Evolutionary conservation across 148 eudicot species (phyloP), one percentile per base, ranked within the genome.

Genomic region (Vaccinium myrtillus): DNA sequence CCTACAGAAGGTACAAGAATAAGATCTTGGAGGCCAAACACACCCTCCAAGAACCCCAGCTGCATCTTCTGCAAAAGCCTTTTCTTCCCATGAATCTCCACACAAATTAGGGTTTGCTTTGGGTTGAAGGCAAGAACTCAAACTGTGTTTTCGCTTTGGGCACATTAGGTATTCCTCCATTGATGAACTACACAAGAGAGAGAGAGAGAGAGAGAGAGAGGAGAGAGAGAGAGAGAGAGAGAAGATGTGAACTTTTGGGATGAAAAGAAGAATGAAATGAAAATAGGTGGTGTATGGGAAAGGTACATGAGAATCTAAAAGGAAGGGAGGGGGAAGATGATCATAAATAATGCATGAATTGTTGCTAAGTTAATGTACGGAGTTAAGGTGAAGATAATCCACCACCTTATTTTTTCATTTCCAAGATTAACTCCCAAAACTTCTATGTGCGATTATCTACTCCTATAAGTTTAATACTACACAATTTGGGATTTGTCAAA

Each of bases 1-100:
- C 53, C 90, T 91, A 80, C 98, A 95, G 75, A 95, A 95, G 87
- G 86, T 91, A 81, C 98, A 95, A 82, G 93, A 70, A 77, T 95
- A 95, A 77, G 94, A 95, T 87, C 95, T 90, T 43, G 96, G 98
- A 36, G 98, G 98, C 98, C 98, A 95, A 58, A 90, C 89, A 83
- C 91, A 92, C 4, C 93, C 98, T 54, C 94, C 98, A 53, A 91
- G 92, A 32, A 91, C 76, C 61, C 97, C 95, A 8, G 94, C 90
- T 59, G 94, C 91, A 79, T 95, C 97, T 87, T 92, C 91, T 3
- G 95, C 98, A 79, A 95, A 95, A 69, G 98, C 98, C 67, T 86
- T 91, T 77, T 95, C 98, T 83, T 95, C 98, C 98, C 98, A 95
- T 11, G 97, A 92, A 74, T 91, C 93, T 21, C 91, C 90, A 59